A percentile compares a stretch with the other conserved stretches of the same genome.
Evolutionary conservation across 352 stramenopile genomes (phyloP).

Genomic region (Pythium dissotocum): DNA sequence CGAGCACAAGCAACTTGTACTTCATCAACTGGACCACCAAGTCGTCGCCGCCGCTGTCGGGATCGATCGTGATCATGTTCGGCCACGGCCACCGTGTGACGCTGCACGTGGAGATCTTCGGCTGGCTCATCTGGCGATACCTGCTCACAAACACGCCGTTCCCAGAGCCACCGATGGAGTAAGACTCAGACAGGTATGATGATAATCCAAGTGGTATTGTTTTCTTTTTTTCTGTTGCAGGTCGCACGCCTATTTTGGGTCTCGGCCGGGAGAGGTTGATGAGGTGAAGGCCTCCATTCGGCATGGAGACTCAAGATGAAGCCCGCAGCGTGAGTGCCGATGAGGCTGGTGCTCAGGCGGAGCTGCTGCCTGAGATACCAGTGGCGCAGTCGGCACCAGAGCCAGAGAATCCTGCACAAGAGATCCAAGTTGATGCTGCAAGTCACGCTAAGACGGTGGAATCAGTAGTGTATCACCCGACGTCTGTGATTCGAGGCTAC

Average conservation of each 20-base stretch:
- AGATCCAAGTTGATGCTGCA: not conserved
- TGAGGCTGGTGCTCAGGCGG: not conserved
- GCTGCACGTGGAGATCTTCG: conserved; percentile 84
- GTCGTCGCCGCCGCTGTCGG: conserved; percentile 63
- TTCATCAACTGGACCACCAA: conserved; percentile 88
- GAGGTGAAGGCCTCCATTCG: not conserved
- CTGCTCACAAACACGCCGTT: conserved; percentile 83
- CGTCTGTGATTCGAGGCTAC: conserved; percentile 4
- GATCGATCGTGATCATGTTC: conserved; percentile 87
- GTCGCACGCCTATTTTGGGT: conserved; percentile 9
- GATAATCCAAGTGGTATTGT: not conserved
- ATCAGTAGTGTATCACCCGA: not conserved
- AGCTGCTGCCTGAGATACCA: not conserved
- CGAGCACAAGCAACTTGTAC: conserved; percentile 68
- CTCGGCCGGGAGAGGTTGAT: not conserved
- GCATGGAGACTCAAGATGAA: not conserved
- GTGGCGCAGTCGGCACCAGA: not conserved
- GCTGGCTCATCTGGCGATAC: conserved; percentile 86
- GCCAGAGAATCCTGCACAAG: too few species aligned
- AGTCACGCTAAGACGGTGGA: not conserved
- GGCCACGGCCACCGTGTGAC: conserved; percentile 80
- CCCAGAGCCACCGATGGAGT: conserved; percentile 59
- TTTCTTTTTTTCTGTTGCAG: not conserved
- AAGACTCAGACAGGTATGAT: conserved; percentile 14
- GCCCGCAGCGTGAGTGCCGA: not conserved